phyloP scores from a whole-genome alignment of 306 rosid species.

The cucumber (Cucumis sativus) region Cucumber_9930_V3 NC_026657.2:31547001-31547500 shows the following conservation, averaged over 20 bases:
- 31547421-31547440: conserved; percentile 83
- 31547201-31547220: conserved; percentile 59
- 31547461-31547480: conserved; percentile 7
- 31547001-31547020: conserved; percentile 81
- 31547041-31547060: conserved; percentile 76
- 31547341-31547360: conserved; percentile 52
- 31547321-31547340: conserved; percentile 70
- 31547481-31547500: conserved; percentile 44
- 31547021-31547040: conserved; percentile 68
- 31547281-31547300: conserved; percentile 80
- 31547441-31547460: conserved; percentile 49
- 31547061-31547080: conserved; percentile 59
- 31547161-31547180: conserved; percentile 65
- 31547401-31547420: conserved; percentile 99
- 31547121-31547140: conserved; percentile 75
- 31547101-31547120: conserved; percentile 84
- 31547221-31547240: conserved; percentile 55
- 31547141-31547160: conserved; percentile 68
- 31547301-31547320: conserved; percentile 59
- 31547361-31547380: conserved; percentile 83
- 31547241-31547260: conserved; percentile 67
- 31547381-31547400: conserved; percentile 82
- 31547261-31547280: conserved; percentile 78
- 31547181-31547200: conserved; percentile 74
- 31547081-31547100: conserved; percentile 55